phyloP scores from a whole-genome alignment of 257 asterid genomes.

The Forsythia viridissima region DNA sequence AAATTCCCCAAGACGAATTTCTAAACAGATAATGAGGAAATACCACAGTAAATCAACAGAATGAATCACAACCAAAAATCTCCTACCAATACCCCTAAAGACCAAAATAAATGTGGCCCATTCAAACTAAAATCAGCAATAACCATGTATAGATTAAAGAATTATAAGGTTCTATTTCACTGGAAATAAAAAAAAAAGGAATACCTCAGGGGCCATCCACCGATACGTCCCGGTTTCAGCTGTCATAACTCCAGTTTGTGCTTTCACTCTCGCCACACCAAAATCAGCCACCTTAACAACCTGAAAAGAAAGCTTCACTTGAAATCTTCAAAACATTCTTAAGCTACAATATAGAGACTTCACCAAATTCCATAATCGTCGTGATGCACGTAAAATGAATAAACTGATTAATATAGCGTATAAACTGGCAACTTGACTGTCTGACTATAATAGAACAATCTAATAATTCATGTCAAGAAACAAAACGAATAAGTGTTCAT shows the following conservation, averaged over 20 bases:
- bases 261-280: constrained; percentile 97
- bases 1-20: background rate
- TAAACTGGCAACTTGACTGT: constrained; percentile 13
- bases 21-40: background rate
- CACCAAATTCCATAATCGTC: background rate
- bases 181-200: constrained; percentile 12
- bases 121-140: background rate
- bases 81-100: background rate
- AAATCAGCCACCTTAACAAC: constrained; percentile 98
- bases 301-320: constrained; percentile 38
- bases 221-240: constrained; percentile 99
- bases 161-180: constrained; percentile 13
- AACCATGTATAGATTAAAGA: constrained; percentile 8
- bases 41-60: background rate
- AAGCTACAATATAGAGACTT: constrained; percentile 14
- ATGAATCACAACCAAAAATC: background rate
- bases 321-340: constrained; percentile 21
- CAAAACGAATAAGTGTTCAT: background rate
- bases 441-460: background rate
- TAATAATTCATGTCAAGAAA: constrained; percentile 8
- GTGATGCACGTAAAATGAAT: background rate
- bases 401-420: background rate
- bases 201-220: constrained; percentile 99
- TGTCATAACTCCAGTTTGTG: constrained; percentile 97
- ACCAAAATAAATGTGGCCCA: background rate